These are phyloP conservation scores for Boletus tylopilopsis DNA, from an alignment of 768 basidiomycete genomes.

Conservation along the genomic window DNA sequence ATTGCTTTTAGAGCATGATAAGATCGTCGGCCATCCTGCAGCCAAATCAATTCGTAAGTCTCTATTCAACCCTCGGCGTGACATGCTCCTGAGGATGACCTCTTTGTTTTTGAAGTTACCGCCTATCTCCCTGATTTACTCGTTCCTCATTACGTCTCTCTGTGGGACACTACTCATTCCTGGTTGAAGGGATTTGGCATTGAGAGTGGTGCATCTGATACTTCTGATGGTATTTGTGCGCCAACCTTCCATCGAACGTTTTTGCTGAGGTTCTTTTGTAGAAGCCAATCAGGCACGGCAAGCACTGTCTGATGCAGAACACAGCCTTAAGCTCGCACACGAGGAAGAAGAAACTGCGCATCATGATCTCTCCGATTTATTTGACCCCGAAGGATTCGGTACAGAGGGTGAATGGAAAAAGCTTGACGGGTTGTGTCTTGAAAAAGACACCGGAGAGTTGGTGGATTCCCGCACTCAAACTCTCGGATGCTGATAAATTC, in stretches of 20 bases:
- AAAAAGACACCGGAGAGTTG: constrained; percentile 85
- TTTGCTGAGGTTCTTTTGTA: constrained; percentile 12
- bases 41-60: constrained; percentile 56
- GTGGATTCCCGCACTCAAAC: constrained; percentile 33
- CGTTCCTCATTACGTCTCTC: constrained; percentile 65
- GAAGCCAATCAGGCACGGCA: constrained; percentile 64
- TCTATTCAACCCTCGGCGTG: neutral
- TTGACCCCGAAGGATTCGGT: constrained; percentile 65
- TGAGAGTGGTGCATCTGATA: constrained; percentile 36
- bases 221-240: constrained; percentile 37
- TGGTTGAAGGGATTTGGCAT: constrained; percentile 67
- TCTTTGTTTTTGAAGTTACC: constrained; percentile 75
- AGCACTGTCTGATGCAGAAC: constrained; percentile 60
- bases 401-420: constrained; percentile 94
- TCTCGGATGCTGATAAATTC: constrained; percentile 4
- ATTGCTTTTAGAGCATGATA: constrained; percentile 75
- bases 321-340: constrained; percentile 47
- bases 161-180: constrained; percentile 57
- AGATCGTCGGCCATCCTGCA: constrained; percentile 49
- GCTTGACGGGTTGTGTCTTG: constrained; percentile 76
- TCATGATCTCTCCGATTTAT: constrained; percentile 62
- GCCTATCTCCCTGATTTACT: constrained; percentile 84
- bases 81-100: neutral
- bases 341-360: constrained; percentile 52
- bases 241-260: neutral